Evolutionary conservation across 768 basidiomycete genomes (phyloP).

Genomic region (Phylloporus sp.): DNA sequence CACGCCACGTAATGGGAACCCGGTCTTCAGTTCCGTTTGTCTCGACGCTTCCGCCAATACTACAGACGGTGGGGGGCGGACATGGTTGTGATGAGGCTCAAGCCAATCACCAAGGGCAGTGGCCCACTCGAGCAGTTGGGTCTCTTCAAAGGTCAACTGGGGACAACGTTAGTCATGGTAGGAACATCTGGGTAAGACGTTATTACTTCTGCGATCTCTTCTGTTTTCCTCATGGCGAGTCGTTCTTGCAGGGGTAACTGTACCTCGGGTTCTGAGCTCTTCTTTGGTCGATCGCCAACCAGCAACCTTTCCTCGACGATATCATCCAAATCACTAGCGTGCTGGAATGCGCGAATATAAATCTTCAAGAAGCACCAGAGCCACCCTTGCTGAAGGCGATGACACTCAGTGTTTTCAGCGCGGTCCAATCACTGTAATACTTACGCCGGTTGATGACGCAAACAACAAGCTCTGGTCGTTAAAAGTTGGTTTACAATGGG

Average conservation of each 20-base stretch:
- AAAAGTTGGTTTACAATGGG: slow-evolving; percentile 45
- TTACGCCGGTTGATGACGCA: slow-evolving; percentile 57
- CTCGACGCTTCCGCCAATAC: slow-evolving; percentile 76
- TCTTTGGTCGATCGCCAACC: slow-evolving; percentile 76
- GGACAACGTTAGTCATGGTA: slow-evolving; percentile 5
- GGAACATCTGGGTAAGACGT: slow-evolving; percentile 2
- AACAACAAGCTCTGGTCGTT: slow-evolving; percentile 69
- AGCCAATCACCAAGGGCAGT: slow-evolving; percentile 69
- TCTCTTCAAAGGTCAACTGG: slow-evolving; percentile 68
- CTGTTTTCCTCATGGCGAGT: slow-evolving; percentile 44
- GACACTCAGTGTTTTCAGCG: background rate
- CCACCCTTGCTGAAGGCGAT: slow-evolving; percentile 58
- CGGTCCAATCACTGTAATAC: slow-evolving; percentile 20
- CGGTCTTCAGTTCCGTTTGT: slow-evolving; percentile 66
- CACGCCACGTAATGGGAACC: slow-evolving; percentile 62
- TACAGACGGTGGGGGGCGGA: slow-evolving; percentile 64
- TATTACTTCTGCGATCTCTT: slow-evolving; percentile 53
- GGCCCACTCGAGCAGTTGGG: slow-evolving; percentile 53
- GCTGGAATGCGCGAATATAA: slow-evolving; percentile 74
- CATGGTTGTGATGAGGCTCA: slow-evolving; percentile 69
- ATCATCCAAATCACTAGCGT: slow-evolving; percentile 77
- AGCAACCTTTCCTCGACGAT: slow-evolving; percentile 77
- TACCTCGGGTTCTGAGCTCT: slow-evolving; percentile 46
- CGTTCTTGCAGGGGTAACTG: slow-evolving; percentile 57
- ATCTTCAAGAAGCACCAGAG: slow-evolving; percentile 65